Evolutionary conservation across 106 monocot species (phyloP).

Genomic region (Platanthera guangdongensis): DNA sequence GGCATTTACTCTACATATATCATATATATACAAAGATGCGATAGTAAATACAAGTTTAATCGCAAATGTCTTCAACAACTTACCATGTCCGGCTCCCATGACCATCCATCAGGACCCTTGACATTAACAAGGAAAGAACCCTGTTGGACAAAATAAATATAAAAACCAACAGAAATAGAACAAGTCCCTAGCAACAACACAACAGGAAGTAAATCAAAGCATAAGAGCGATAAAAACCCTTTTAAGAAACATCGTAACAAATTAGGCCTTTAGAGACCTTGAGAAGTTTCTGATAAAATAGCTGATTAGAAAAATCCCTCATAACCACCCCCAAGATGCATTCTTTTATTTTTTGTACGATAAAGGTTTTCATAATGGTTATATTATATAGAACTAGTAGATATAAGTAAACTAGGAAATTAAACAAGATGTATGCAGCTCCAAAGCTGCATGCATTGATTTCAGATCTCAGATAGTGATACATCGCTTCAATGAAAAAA

Average conservation of each 20-base stretch:
- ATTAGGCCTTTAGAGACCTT: background rate
- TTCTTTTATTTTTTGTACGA: background rate
- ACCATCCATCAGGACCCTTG: slow-evolving; percentile 93
- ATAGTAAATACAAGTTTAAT: background rate
- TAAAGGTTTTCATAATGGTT: background rate
- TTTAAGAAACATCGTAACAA: background rate
- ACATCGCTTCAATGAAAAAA: background rate
- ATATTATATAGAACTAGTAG: background rate
- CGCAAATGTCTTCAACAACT: slow-evolving; percentile 15
- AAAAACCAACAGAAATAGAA: background rate
- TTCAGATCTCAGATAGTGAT: background rate
- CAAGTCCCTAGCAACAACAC: background rate
- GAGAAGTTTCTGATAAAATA: background rate
- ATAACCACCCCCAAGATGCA: background rate
- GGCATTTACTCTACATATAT: background rate
- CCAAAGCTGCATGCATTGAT: background rate
- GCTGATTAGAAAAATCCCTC: background rate
- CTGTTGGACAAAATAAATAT: slow-evolving; percentile 28
- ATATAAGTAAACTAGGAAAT: background rate
- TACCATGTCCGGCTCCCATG: slow-evolving; percentile 78
- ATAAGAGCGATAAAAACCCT: background rate
- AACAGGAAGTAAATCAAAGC: background rate
- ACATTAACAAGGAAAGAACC: slow-evolving; percentile 86
- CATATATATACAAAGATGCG: background rate
- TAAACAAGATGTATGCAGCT: background rate